Base-by-base conservation (phyloP, 768 basidiomycete genomes). In the Paxillus involutus region DNA sequence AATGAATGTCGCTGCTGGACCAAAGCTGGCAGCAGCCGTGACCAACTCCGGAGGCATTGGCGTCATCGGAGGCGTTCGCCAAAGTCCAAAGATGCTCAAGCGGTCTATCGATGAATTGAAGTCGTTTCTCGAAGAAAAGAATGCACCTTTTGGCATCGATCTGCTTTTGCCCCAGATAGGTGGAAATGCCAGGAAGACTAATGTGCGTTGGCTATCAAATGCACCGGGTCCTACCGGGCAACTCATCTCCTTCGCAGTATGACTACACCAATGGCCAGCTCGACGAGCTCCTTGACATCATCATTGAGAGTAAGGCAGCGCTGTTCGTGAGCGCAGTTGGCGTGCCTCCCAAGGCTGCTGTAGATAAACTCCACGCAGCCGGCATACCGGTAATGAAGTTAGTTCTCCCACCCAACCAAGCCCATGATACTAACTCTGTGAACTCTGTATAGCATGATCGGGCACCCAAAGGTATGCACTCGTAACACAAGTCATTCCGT, bases 41-140 rank as follows among this genome's bases (percentile, higher is more conserved):
- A 91, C 91, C n/a, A 94, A 94, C 63, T 83, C 93, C 19, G 93
- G 85, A 60, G 90, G 89, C 6, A 85, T 89, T 59, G 94, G 94
- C 19, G 91, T 94, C 62, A 93, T 95, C 59, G 94, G 92, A 3
- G 94, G 93, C 33, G 69, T 89, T 43, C 79, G 81, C 36, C 87
- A 88, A 63, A 88, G 77, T 49, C 89, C 88, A 19, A 85, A 83
- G 61, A 80, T 89, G 61, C 81, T 92, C 21, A 78, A 82, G 58
- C 75, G 78, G 26, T 79, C 77, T 16, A 89, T 90, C 45, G 77
- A 85, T 21, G 88, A 91, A 62, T 71, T 94, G 61, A 93, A 91
- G 73, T 77, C 75, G 36, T 72, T 84, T 63, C 76, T 96, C 13
- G 84, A 88, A 60, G 82, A 92, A 73, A 81, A 85, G 73, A 79